Evolutionary conservation across 2,329 filamentous ascomycete genomes (phyloP).

Genomic region (Albifimbria verrucaria): DNA sequence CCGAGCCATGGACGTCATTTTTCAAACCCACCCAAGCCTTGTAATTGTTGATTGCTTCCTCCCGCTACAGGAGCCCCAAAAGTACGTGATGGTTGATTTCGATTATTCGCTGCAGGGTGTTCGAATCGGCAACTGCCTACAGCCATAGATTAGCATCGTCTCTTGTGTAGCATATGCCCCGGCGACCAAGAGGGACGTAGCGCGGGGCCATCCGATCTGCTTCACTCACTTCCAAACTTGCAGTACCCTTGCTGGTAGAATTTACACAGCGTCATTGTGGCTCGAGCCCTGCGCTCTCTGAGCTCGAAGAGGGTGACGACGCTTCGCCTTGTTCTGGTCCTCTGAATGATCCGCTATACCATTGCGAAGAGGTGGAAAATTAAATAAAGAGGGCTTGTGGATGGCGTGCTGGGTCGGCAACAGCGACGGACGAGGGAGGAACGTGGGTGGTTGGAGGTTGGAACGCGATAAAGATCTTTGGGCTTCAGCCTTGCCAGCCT

Average conservation of each 20-base stretch:
- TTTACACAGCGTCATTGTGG: conserved; percentile 40
- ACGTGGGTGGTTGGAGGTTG: background rate
- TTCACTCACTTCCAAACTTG: conserved; percentile 46
- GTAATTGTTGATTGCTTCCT: conserved; percentile 17
- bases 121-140: conserved; percentile 53
- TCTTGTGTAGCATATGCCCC: background rate
- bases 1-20: background rate
- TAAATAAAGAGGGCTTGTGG: background rate
- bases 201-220: background rate
- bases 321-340: no score
- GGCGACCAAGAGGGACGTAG: background rate
- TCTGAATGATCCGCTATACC: background rate
- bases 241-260: conserved; percentile 51
- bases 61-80: conserved; percentile 28
- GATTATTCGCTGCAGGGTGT: conserved; percentile 39
- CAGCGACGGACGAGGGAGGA: background rate
- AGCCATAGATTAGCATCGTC: background rate
- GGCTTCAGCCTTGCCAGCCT: conserved; percentile 23
- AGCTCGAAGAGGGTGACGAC: no score
- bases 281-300: no score
- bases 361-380: background rate
- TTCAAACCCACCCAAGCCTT: background rate
- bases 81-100: background rate
- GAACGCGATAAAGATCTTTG: conserved; percentile 4
- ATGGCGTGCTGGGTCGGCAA: background rate